These are phyloP conservation scores for Eucalyptus fibrosa DNA, from an alignment of 345 rosid genomes.

Conservation along the genomic window DNA sequence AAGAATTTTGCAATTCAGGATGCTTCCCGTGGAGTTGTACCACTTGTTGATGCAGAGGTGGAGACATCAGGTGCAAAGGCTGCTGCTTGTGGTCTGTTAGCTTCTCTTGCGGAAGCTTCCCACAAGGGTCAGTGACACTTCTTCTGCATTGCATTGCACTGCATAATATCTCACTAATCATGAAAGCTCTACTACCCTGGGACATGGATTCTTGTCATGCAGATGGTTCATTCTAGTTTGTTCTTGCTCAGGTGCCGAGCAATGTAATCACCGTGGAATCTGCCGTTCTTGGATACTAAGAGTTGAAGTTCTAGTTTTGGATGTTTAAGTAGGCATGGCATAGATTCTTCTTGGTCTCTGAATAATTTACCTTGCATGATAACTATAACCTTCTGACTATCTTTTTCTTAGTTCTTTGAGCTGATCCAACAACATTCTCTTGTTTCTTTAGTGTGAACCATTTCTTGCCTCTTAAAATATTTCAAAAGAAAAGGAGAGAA, in stretches of 20 bases:
- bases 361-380: neutral
- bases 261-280: neutral
- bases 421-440: neutral
- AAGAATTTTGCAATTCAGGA: slow-evolving; percentile 25
- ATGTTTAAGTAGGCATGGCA: neutral
- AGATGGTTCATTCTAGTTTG: neutral
- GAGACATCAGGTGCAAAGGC: slow-evolving; percentile 87
- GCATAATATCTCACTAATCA: neutral
- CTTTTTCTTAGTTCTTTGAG: neutral
- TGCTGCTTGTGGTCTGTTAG: slow-evolving; percentile 84
- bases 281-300: neutral
- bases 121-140: slow-evolving; percentile 28
- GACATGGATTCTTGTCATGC: neutral
- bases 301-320: neutral
- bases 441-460: neutral
- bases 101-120: slow-evolving; percentile 74
- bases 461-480: neutral
- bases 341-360: neutral
- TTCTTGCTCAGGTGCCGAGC: neutral
- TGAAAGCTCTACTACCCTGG: neutral
- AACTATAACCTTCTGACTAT: neutral
- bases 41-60: slow-evolving; percentile 62
- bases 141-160: neutral
- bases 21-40: slow-evolving; percentile 44
- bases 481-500: neutral